Base-by-base conservation (phyloP, 2,329 filamentous ascomycete species). In the Ustulina deusta region DNA sequence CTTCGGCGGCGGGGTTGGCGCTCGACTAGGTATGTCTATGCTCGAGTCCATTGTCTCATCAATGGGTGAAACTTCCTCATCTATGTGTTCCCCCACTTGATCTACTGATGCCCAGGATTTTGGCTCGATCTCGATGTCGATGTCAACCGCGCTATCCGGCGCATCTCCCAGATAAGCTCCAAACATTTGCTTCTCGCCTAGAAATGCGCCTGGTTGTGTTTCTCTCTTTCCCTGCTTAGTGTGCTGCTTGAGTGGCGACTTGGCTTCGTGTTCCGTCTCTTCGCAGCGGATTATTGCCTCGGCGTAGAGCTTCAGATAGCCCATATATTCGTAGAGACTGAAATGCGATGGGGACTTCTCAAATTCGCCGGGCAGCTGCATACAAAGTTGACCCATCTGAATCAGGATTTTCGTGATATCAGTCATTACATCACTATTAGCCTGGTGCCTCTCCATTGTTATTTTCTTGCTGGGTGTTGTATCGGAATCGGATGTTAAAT, bases 261-360 rank as follows among this genome's bases (percentile, higher is more conserved):
- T 63, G 20, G 44, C 42, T 46, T 72, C 70, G 27, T 73, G 69
- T 48, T 73, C 72, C 38, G 44, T 65, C 58, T 76, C 74, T 62
- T 69, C 71, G 6, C 5, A 54, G 9, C 62, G 65, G 7, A 78
- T 70, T n/a, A 77, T 66, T 6, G 72, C 71, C 51, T 77, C 71
- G 42, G 79, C 79, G 80, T 93, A 92, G 71, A 90, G 87, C 6
- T 90, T 90, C 6, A 94, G 85, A 0, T 90, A 87, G 75, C 92
- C 90, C 68, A 90, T 85, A 69, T 91, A 89, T 25, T 87, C 90
- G 65, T 90, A 89, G n/a, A 89, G 87, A 3, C 85, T 88, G 1
- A 89, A 88, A 68, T 92, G 88, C 62, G 91, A 89, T n/a, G 90
- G 86, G 78, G 88, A 89, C 69, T 86, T 86, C 74, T 89, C 89